Evolutionary conservation across 2,329 filamentous ascomycete genomes (phyloP), one percentile per base, ranked within the genome.

Genomic region (Dactylellina drechsleri): DNA sequence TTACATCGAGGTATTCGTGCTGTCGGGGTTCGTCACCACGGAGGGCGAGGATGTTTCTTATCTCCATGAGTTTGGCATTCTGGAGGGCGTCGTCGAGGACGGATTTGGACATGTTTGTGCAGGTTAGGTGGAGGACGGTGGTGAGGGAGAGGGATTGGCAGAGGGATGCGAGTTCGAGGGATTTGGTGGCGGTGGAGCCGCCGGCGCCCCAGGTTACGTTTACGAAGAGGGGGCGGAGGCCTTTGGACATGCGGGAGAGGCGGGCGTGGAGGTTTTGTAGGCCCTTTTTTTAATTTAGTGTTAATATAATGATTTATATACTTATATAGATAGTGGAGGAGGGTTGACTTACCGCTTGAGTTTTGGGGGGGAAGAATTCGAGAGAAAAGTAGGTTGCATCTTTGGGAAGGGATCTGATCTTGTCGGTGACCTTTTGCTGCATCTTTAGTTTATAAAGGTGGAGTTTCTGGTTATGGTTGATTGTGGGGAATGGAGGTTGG

Each of bases 361-460:
- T 99, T 85, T 98, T 99, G 77, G 95, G 95, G 78, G 95, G 95
- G 84, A 99, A 99, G 88, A 99, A 99, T 84, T 99, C 95, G 83
- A 98, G 90, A 56, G 95, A 98, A 84, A 97, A 96, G 85, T 95
- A 98, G 81, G 87, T 61, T 40, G 64, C 71, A 67, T 74, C 62
- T 57, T 67, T 66, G 26, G 70, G 70, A 13, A 74, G 70, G 57
- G 57, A 41, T 45, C 58, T 74, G 40, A 74, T 74, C 43, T 74
- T 74, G 56, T 66, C 57, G 20, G 52, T 74, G 58, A 74, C 40
- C 41, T 67, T 74, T 15, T 66, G 53, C 68, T 66, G 68, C 70
- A 74, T 74, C 12, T 40, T 67, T 20, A 4, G n/a, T 18, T 52
- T 40, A 49, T 23, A 43, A 23, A 40, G 50, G 1, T 2, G 49